These are phyloP conservation scores for Agrocybe chaxingu DNA, from an alignment of 768 basidiomycete genomes.

Conservation along the genomic window DNA sequence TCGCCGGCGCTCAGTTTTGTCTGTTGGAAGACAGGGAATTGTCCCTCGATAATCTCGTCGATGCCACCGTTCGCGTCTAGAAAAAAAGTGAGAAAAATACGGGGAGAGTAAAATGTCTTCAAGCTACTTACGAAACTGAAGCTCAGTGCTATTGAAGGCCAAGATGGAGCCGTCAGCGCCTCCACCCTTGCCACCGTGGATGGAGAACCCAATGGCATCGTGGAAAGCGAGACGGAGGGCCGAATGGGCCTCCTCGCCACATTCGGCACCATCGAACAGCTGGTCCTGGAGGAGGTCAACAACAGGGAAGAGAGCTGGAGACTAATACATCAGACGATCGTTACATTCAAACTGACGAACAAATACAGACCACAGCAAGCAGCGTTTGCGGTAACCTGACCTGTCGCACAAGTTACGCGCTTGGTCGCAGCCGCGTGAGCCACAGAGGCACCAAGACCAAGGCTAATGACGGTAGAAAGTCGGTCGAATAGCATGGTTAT, in stretches of 20 bases:
- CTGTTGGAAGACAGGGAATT: constrained; percentile 19
- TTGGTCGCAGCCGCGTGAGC: constrained; percentile 16
- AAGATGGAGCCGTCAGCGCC: constrained; percentile 27
- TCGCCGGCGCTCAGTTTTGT: constrained; percentile 17
- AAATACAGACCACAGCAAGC: constrained; percentile 19
- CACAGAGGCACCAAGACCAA: constrained; percentile 14
- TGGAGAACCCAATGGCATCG: constrained; percentile 19
- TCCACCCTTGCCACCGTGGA: constrained; percentile 22
- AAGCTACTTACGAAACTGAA: constrained; percentile 19
- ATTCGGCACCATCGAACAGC: constrained; percentile 31
- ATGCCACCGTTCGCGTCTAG: constrained; percentile 19
- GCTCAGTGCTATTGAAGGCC: constrained; percentile 20
- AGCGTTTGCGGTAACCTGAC: constrained; percentile 21
- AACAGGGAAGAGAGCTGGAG: constrained; percentile 16
- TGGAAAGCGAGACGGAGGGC: constrained; percentile 22
- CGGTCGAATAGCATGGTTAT: constrained; percentile 17
- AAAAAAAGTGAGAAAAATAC: not conserved
- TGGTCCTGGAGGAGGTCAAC: constrained; percentile 27
- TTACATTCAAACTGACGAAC: not conserved
- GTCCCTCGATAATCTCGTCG: constrained; percentile 17
- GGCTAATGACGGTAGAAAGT: constrained; percentile 15
- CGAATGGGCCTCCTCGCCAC: constrained; percentile 27
- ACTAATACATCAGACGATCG: not conserved
- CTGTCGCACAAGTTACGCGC: constrained; percentile 21
- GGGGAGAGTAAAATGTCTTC: not conserved